Conservation (phyloP, 2,329 filamentous ascomycete genomes). For the Nemania sp. region DNA sequence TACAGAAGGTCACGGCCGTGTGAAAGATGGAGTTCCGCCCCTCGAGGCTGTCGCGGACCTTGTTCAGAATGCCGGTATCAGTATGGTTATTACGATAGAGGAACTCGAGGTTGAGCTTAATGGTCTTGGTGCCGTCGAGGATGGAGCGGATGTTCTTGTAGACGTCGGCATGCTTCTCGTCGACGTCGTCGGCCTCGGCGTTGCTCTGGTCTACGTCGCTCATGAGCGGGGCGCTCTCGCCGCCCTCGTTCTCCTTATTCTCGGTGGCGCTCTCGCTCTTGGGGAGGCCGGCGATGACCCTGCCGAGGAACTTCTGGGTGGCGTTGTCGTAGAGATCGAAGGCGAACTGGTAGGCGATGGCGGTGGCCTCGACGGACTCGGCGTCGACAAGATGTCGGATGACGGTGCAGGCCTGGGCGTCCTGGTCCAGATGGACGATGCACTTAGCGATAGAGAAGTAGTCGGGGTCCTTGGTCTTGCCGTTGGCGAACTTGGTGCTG, state of each 20-base stretch:
- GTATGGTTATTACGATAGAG: conserved; percentile 94
- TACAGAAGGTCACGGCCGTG: conserved; percentile 94
- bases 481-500: conserved; percentile 55
- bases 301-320: conserved; percentile 93
- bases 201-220: conserved; percentile 55
- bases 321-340: conserved; percentile 99
- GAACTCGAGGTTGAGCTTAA: conserved; percentile 94
- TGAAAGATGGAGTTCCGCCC: conserved; percentile 98
- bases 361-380: conserved; percentile 76
- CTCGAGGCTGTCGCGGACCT: conserved; percentile 92
- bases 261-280: conserved; percentile 49
- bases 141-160: conserved; percentile 69
- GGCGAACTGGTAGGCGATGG: conserved; percentile 93
- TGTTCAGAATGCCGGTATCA: conserved; percentile 90
- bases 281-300: conserved; percentile 82
- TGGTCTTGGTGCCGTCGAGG: conserved; percentile 88
- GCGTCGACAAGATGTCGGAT: conserved; percentile 80
- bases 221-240: conserved; percentile 56
- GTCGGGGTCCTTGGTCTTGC: conserved; percentile 83
- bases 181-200: conserved; percentile 54
- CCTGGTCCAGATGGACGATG: conserved; percentile 91
- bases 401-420: conserved; percentile 87
- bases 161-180: conserved; percentile 58
- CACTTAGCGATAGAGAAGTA: conserved; percentile 99
- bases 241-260: conserved; percentile 56